Evolutionary conservation across 768 basidiomycete species (phyloP), one percentile per base, ranked within the genome.

Genomic region (Leccinum uliginosum): DNA sequence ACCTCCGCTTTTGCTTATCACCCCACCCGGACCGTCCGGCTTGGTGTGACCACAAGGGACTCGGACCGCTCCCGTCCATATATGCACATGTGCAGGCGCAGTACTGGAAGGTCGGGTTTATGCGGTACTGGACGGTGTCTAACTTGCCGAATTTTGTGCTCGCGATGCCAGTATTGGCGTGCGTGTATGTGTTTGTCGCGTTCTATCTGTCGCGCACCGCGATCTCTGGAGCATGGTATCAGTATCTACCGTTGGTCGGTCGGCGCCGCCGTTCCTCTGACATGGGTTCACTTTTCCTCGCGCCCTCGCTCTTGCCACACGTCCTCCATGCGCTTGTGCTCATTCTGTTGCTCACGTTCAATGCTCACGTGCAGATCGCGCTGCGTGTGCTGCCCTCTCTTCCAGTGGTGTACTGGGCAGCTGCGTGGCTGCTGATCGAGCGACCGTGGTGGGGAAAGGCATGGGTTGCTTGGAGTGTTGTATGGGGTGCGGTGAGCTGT

Each of bases 131-230:
- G 92, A 86, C 86, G 0, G 59, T 75, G 23, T 73, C 80, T 29
- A 95, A 99, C 71, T 63, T 93, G 2, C 97, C 97, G 47, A 97
- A 98, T 71, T 90, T 98, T 67, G 60, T 92, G 58, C 77, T 98
- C 55, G 83, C 88, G 15, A 65, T 82, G 0, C 96, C 96, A 0
- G 78, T 87, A 0, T 79, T 96, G 53, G 43, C 73, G 50, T 73
- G 80, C 59, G 72, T 86, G 35, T 71, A 79, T 53, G 52, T 44
- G 3, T 72, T 73, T 23, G 56, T 67, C 24, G 63, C 21, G 54
- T 64, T 65, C 24, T 73, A 72, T 46, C 59, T 72, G 24, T 44
- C 50, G 6, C 58, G 50, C 2, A 3, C n/a, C 38, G 38, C 7
- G n/a, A 40, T 40, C n/a, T n/a, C 9, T 4, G n/a, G 38, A 40